Evolutionary conservation across 352 stramenopile species (phyloP).

Genomic region (Phytopythium vexans): DNA sequence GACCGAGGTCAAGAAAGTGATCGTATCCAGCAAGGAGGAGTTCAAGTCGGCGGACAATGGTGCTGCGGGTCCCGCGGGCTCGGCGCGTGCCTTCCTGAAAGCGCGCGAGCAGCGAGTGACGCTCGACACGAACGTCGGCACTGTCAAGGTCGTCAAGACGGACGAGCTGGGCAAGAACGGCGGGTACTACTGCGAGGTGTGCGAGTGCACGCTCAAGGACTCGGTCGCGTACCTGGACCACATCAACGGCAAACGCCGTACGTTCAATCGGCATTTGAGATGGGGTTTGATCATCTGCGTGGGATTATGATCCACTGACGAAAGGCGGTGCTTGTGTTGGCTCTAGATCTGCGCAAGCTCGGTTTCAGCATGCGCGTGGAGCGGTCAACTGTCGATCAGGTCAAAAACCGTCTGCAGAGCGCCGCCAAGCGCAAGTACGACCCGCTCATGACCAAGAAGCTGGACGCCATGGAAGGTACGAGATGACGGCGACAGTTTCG

Average conservation of each 20-base stretch:
- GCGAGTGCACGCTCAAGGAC: conserved; percentile 90
- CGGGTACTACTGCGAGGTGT: conserved; percentile 93
- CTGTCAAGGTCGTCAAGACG: conserved; percentile 83
- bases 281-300: no score
- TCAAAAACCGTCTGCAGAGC: conserved; percentile 85
- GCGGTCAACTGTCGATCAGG: conserved; percentile 76
- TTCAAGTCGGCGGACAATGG: conserved; percentile 69
- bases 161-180: conserved; percentile 75
- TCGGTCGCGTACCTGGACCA: conserved; percentile 93
- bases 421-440: conserved; percentile 84
- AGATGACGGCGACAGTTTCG: not conserved
- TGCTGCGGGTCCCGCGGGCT: conserved; percentile 57
- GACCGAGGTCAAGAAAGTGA: conserved; percentile 60
- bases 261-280: conserved; percentile 10
- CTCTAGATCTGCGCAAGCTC: conserved; percentile 82
- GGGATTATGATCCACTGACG: no score
- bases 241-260: conserved; percentile 94
- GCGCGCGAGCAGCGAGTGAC: conserved; percentile 72
- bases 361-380: conserved; percentile 93
- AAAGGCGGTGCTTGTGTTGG: no score
- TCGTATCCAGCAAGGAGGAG: conserved; percentile 71
- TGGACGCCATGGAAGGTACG: conserved; percentile 72
- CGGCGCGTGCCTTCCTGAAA: conserved; percentile 74
- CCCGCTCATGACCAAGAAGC: conserved; percentile 75
- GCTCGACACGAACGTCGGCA: conserved; percentile 82